phyloP scores from a whole-genome alignment of 2,329 filamentous ascomycete species.

The Claviceps pazoutovae region DNA sequence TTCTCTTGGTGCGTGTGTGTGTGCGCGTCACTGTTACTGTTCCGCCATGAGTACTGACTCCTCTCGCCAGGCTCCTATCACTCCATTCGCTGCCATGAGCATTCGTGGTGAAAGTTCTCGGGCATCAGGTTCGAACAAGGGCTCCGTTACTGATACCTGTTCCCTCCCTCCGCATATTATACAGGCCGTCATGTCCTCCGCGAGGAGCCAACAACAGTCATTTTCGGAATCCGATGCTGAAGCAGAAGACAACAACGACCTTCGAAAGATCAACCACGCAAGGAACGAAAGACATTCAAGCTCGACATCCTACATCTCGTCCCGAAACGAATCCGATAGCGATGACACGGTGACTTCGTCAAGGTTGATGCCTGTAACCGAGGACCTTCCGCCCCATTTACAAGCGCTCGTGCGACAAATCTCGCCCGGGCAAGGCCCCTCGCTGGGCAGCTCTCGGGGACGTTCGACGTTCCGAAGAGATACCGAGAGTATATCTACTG shows the following conservation, averaged over 20 bases:
- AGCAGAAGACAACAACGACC: not conserved
- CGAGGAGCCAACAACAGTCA: not conserved
- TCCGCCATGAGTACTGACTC: slow-evolving; percentile 4
- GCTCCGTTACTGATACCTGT: not conserved
- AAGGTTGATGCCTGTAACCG: not conserved
- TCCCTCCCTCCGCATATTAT: slow-evolving; percentile 1
- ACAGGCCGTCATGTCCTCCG: not conserved
- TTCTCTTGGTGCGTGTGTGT: not conserved
- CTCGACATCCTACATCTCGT: not conserved
- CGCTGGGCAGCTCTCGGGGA: not conserved
- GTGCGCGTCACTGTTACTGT: not conserved
- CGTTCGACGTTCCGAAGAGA: not conserved
- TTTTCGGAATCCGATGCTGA: not conserved
- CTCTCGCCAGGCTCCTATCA: slow-evolving; percentile 14
- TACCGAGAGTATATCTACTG: slow-evolving; percentile 15
- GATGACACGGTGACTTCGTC: not conserved
- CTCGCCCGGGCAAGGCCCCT: not conserved
- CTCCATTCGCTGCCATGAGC: slow-evolving; percentile 11
- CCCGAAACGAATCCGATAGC: not conserved
- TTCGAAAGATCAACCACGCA: not conserved
- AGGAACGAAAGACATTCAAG: not conserved
- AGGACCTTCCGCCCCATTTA: slow-evolving; percentile 1
- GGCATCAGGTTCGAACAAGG: not conserved
- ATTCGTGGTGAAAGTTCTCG: slow-evolving; percentile 5
- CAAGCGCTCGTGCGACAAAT: not conserved